Percentiles rank a stretch among this genome's conserved stretches.
Conservation (phyloP, 2,329 filamentous ascomycete genomes). For the Diaporthe sp. region DNA sequence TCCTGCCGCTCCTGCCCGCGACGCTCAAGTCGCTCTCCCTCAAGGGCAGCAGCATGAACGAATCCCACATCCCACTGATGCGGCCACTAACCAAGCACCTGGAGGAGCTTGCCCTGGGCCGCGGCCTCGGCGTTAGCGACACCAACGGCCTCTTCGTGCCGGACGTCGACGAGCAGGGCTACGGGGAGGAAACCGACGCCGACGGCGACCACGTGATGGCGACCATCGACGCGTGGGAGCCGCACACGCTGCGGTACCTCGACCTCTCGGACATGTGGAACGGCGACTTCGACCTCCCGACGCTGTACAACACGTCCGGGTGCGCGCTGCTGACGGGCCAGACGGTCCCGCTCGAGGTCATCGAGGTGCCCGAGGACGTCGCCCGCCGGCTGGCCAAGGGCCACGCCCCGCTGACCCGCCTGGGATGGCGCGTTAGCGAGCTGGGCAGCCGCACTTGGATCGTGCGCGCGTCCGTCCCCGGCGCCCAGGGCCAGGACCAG, state of each 20-base stretch:
- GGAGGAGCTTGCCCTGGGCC: conserved; percentile 82
- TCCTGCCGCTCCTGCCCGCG: conserved; percentile 76
- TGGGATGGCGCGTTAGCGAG: conserved; percentile 81
- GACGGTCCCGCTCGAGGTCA: conserved; percentile 79
- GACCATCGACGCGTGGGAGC: conserved; percentile 58
- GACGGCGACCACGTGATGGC: conserved; percentile 41
- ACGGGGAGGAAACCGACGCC: conserved; percentile 18
- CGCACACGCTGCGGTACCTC: conserved; percentile 78
- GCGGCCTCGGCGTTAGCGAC: conserved; percentile 75
- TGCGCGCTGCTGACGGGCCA: conserved; percentile 70
- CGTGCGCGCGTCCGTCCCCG: conserved; percentile 66
- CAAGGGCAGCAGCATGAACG: conserved; percentile 79
- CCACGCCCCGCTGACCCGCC: conserved; percentile 68
- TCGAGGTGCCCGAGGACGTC: conserved; percentile 80
- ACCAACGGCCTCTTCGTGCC: conserved; percentile 75
- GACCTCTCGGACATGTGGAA: conserved; percentile 81
- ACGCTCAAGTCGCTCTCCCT: conserved; percentile 82
- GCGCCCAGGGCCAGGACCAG: conserved; percentile 43
- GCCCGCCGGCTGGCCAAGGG: conserved; percentile 76
- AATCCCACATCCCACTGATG: conserved; percentile 74
- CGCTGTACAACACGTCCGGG: conserved; percentile 61
- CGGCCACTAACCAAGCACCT: conserved; percentile 77
- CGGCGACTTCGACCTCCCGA: conserved; percentile 71
- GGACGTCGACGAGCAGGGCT: conserved; percentile 50
- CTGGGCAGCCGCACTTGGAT: conserved; percentile 77